Conservation (phyloP, 2,329 filamentous ascomycete species). For the Fusarium mangiferae region DNA sequence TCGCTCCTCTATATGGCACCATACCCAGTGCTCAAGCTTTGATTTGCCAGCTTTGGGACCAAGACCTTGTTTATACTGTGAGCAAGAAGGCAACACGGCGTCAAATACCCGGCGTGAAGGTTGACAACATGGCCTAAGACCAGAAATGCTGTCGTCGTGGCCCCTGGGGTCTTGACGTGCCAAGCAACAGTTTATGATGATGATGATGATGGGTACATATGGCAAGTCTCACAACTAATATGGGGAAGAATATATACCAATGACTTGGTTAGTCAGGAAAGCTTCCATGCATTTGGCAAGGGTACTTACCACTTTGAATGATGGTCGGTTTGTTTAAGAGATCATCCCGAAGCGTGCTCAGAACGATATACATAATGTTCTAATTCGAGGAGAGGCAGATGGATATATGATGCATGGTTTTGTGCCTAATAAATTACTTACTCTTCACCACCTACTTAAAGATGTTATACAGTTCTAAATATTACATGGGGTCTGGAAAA, state of each 20-base stretch:
- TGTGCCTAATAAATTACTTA: not conserved
- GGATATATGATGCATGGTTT: not conserved
- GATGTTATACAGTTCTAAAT: not conserved
- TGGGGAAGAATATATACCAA: not conserved
- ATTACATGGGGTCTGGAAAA: not conserved
- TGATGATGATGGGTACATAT: not conserved
- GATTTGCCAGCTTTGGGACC: slow-evolving; percentile 75
- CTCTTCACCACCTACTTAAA: not conserved
- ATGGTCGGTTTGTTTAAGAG: not conserved
- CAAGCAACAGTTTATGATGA: not conserved
- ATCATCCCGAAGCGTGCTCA: not conserved
- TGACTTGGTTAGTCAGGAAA: not conserved
- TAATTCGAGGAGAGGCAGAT: not conserved
- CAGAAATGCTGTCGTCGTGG: not conserved
- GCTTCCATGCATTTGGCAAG: not conserved
- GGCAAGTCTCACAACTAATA: not conserved
- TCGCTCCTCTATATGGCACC: slow-evolving; percentile 74
- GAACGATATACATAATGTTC: not conserved
- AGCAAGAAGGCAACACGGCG: slow-evolving; percentile 73
- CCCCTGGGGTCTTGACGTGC: not conserved
- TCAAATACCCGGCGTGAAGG: slow-evolving; percentile 56
- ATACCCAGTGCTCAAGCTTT: slow-evolving; percentile 75
- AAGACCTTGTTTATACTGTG: slow-evolving; percentile 75
- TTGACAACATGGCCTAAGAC: slow-evolving; percentile 57
- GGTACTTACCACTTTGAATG: not conserved